Evolutionary conservation across 805 yeast species (phyloP), one percentile per base, ranked within the genome.

Genomic region (Metschnikowia dekortorum): DNA sequence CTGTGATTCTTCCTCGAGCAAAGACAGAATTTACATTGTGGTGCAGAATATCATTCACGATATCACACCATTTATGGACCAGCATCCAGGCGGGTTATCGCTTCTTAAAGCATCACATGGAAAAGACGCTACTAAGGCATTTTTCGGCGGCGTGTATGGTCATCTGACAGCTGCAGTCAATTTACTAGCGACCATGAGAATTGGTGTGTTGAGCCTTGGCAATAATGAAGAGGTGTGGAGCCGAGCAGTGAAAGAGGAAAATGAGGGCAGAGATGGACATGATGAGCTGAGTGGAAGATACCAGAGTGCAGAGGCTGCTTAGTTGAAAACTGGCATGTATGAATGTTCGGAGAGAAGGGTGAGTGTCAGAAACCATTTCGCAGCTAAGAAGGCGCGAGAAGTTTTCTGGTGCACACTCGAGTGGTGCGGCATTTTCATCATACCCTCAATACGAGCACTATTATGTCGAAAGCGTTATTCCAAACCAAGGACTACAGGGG

Each of bases 91-190:
- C 57, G 98, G 98, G 1, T 68, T 82, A 32, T 84, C 91, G 5
- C 76, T 91, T 46, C 81, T 91, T 49, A 75, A 74, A 55, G 83
- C 94, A 0, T 87, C 96, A 1, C 84, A 88, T 51, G 97, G 97
- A 10, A 88, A 87, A 66, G 97, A 91, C 66, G 97, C 96, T 8
- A 90, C 97, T 2, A 83, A 87, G 46, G 97, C 96, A 2, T 91
- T 91, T 68, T 89, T 85, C 65, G 97, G 98, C 22, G 97, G 96
- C 2, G 97, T 91, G 10, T 91, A 91, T 69, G 81, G 82, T 49
- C 98, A 91, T 67, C 86, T 94, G 59, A 89, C 92, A 50, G 97
- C 97, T 0, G 97, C 97, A 1, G 87, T 85, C 62, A 91, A 91
- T 68, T 69, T 91, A 53, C 73, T 91, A 53, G 95, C 96, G 1